phyloP scores from a whole-genome alignment of 495 filamentous ascomycete genomes.

The Annulohypoxylon stygium region DNA sequence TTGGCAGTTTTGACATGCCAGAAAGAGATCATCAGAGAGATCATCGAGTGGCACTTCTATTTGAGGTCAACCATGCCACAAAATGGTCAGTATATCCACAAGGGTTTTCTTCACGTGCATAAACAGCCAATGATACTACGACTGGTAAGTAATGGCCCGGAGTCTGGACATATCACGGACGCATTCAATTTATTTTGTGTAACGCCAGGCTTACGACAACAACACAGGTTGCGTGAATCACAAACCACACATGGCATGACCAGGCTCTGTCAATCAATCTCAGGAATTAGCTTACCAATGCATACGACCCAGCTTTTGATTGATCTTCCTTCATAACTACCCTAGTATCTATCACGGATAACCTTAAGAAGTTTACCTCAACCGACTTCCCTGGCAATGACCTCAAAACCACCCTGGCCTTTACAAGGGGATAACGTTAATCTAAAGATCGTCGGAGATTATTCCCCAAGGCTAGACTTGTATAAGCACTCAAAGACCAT shows the following conservation, averaged over 20 bases:
- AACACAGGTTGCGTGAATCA: not conserved
- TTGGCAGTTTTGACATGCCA: not conserved
- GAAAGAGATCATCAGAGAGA: slow-evolving; percentile 2
- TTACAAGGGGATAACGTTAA: not conserved
- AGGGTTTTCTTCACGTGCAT: slow-evolving; percentile 9
- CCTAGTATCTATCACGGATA: not conserved
- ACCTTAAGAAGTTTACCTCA: not conserved
- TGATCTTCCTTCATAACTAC: not conserved
- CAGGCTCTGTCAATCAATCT: not conserved
- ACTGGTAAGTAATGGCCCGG: not conserved
- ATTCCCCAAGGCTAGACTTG: not conserved
- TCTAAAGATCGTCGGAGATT: slow-evolving; percentile 7
- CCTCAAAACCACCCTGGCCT: not conserved
- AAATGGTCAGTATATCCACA: not conserved
- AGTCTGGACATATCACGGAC: slow-evolving; percentile 4
- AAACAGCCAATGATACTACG: not conserved
- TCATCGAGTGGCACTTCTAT: not conserved
- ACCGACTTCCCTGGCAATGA: not conserved
- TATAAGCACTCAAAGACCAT: not conserved
- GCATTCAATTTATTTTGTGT: slow-evolving; percentile 13
- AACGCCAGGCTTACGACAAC: slow-evolving; percentile 14
- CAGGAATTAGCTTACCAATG: not conserved
- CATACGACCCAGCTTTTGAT: not conserved
- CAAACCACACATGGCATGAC: not conserved
- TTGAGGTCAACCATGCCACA: not conserved